phyloP scores from a whole-genome alignment of 768 basidiomycete genomes.

The Phlebiopsis gigantea region DNA sequence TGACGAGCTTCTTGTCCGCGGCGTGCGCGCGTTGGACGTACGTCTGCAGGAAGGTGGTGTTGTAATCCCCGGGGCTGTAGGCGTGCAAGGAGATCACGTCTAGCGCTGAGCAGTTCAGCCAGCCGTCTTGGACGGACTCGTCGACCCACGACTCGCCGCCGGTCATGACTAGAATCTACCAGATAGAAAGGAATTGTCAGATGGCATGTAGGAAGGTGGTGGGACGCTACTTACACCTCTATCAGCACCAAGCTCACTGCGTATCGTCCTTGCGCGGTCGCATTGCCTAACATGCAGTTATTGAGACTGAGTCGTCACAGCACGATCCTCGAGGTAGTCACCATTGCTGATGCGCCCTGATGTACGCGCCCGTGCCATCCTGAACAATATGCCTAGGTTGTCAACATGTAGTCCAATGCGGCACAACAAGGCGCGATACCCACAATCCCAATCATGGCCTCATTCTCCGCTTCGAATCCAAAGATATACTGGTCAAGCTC shows the following conservation, averaged over 20 bases:
- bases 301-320: not conserved
- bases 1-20: conserved; percentile 31
- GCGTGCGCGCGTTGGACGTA: conserved; percentile 26
- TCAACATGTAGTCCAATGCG: not conserved
- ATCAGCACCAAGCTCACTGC: conserved; percentile 16
- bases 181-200: not conserved
- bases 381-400: not conserved
- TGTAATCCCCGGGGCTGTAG: conserved; percentile 26
- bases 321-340: not conserved
- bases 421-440: not conserved
- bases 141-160: conserved; percentile 27
- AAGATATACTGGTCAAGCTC: conserved; percentile 33
- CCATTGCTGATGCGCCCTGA: conserved; percentile 18
- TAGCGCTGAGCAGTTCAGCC: conserved; percentile 23
- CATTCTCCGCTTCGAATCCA: conserved; percentile 33
- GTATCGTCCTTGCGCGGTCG: conserved; percentile 23
- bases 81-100: conserved; percentile 34
- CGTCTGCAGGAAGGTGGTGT: conserved; percentile 16
- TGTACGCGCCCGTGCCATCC: conserved; percentile 7
- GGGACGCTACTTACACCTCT: conserved; percentile 14
- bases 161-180: conserved; percentile 25
- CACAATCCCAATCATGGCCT: conserved; percentile 26
- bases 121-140: conserved; percentile 21
- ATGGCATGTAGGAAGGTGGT: not conserved
- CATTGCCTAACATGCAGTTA: conserved; percentile 26